Base-by-base conservation (phyloP, 495 filamentous ascomycete species). In the Neurospora sp. region DNA sequence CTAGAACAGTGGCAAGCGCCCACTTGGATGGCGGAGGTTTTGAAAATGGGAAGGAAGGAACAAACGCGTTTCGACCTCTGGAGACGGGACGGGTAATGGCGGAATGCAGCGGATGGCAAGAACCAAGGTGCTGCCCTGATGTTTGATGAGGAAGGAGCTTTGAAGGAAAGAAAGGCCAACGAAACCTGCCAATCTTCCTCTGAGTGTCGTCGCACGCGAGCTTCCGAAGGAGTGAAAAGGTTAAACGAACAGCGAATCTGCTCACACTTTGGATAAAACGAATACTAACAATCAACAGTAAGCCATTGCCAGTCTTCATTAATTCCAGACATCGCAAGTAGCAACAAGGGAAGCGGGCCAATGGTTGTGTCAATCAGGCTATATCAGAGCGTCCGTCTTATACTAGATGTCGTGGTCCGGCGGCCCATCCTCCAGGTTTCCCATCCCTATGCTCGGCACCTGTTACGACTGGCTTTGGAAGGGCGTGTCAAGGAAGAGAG, bases 231-330 rank as follows among this genome's bases (percentile, higher is more conserved):
- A 7, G 41, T n/a, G 41, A 44, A 44, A 31, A 31, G 27, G 2
- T 48, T 22, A 48, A 48, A 48, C n/a, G 44, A 48, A 48, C n/a
- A 48, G 44, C 53, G 53, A 79, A 79, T 79, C 70, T 76, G 71
- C 69, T 71, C 74, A 73, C 74, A 80, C 79, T 80, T 80, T 80
- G 79, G 79, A 80, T 80, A 80, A 79, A 78, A 73, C 68, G 40
- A 37, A 1, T 65, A 7, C 53, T 65, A 17, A 65, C 12, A 8
- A 65, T 17, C 53, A 65, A 65, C 27, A 35, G 53, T 70, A 59
- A 73, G 74, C 69, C 70, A 75, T 72, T 71, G 73, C 71, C 72
- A 40, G 73, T 48, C 53, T 76, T 75, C 75, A 78, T 79, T 75
- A 78, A 77, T 77, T 69, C 70, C 70, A 70, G 70, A 76, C 73